Percentiles rank a stretch among this genome's conserved stretches.
These are phyloP conservation scores for Mucor lusitanicus DNA, from an alignment of 371 early-diverging fungal species.

Conservation along the genomic window DNA sequence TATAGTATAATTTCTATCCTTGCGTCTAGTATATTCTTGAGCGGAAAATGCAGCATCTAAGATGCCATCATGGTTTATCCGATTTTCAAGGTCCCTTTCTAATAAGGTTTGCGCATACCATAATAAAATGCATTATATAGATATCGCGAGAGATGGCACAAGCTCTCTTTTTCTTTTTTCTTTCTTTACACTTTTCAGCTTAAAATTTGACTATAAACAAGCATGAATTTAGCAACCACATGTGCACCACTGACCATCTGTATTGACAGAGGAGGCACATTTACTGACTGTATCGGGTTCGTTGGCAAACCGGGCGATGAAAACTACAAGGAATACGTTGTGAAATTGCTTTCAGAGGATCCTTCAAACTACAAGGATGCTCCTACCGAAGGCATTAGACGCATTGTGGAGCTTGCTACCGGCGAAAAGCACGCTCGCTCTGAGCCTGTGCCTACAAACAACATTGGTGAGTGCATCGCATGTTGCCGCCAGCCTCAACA, in stretches of 20 bases:
- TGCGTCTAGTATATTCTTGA: no score
- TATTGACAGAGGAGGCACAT: slow-evolving; percentile 89
- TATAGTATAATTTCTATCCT: background rate
- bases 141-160: background rate
- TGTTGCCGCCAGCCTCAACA: no score
- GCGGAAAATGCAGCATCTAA: no score
- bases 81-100: background rate
- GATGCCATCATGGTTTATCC: background rate
- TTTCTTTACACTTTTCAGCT: background rate
- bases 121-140: background rate
- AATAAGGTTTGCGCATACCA: no score
- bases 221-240: background rate
- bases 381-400: slow-evolving; percentile 91
- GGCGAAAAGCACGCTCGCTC: slow-evolving; percentile 71
- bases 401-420: slow-evolving; percentile 85
- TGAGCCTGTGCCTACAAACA: slow-evolving; percentile 73
- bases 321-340: slow-evolving; percentile 53
- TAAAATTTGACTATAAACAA: background rate
- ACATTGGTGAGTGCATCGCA: slow-evolving; percentile 67
- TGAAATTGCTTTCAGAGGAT: slow-evolving; percentile 92
- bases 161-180: background rate
- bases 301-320: slow-evolving; percentile 58
- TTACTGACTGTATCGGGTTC: slow-evolving; percentile 84
- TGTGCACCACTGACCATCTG: slow-evolving; percentile 55
- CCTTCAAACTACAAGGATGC: slow-evolving; percentile 93